phyloP scores from a whole-genome alignment of 805 yeast genomes.

The Cyberlindnera mississippiensis region DNA sequence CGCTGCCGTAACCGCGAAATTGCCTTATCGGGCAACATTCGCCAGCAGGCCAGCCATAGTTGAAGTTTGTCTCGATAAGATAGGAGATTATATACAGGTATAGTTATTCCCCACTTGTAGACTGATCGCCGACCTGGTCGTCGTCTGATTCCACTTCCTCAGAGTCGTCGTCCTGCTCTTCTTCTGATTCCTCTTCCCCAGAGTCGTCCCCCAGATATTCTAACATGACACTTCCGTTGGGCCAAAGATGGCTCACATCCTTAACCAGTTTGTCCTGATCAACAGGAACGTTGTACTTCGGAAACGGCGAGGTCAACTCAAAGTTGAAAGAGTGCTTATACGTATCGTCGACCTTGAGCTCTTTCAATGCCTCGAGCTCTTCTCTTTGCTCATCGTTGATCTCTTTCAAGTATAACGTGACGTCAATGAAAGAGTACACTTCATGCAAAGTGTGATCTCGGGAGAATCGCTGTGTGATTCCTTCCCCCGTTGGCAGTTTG shows the following conservation, averaged over 20 bases:
- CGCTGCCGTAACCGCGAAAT: too few species aligned
- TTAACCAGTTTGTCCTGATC: slow-evolving; percentile 31
- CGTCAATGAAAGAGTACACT: slow-evolving; percentile 47
- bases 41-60: too few species aligned
- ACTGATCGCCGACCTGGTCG: not conserved
- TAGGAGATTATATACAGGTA: too few species aligned
- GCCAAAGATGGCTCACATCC: slow-evolving; percentile 51
- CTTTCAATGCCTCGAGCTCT: slow-evolving; percentile 1
- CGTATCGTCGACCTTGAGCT: slow-evolving; percentile 10
- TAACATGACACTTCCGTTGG: slow-evolving; percentile 63
- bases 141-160: slow-evolving; percentile 31
- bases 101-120: too few species aligned
- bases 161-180: slow-evolving; percentile 25
- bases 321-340: slow-evolving; percentile 48
- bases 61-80: too few species aligned
- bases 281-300: slow-evolving; percentile 45
- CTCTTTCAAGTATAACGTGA: slow-evolving; percentile 30
- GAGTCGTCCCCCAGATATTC: slow-evolving; percentile 36
- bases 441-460: slow-evolving; percentile 39
- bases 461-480: slow-evolving; percentile 42
- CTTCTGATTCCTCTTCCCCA: slow-evolving; percentile 31
- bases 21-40: too few species aligned
- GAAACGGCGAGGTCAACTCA: slow-evolving; percentile 58
- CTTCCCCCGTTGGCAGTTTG: slow-evolving; percentile 50
- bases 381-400: slow-evolving; percentile 10